Evolutionary conservation across 2,329 filamentous ascomycete genomes (phyloP).

Genomic region (Magnaporthiopsis incrustans): DNA sequence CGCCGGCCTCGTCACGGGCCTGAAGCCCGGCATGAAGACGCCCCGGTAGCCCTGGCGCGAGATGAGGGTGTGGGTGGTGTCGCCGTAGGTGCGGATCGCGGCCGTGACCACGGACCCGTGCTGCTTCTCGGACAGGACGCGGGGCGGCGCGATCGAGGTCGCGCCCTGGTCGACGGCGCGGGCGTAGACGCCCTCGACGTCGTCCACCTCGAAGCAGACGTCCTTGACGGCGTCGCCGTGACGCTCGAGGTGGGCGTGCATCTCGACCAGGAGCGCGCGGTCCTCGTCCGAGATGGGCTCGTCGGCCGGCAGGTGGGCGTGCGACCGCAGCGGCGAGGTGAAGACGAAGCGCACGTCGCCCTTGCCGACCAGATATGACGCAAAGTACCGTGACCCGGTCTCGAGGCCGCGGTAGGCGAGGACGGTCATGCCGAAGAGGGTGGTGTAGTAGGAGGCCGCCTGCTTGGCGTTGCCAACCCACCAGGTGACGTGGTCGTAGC

Average conservation of each 20-base stretch:
- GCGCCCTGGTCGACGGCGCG: slow-evolving; percentile 62
- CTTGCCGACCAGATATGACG: slow-evolving; percentile 78
- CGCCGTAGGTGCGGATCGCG: slow-evolving; percentile 84
- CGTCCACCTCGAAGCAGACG: slow-evolving; percentile 89
- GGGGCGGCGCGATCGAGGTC: slow-evolving; percentile 50
- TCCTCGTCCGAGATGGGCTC: slow-evolving; percentile 59
- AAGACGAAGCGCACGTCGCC: slow-evolving; percentile 73
- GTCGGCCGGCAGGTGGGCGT: slow-evolving; percentile 43
- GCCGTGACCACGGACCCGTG: slow-evolving; percentile 64
- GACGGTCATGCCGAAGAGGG: slow-evolving; percentile 75
- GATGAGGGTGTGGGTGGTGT: slow-evolving; percentile 90
- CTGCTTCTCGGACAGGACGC: slow-evolving; percentile 44
- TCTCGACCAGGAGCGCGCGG: slow-evolving; percentile 57
- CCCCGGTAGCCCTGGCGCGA: slow-evolving; percentile 64
- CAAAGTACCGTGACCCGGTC: slow-evolving; percentile 72
- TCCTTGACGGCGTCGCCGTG: slow-evolving; percentile 95
- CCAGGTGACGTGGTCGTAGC: slow-evolving; percentile 92
- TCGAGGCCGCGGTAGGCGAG: slow-evolving; percentile 84
- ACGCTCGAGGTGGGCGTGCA: slow-evolving; percentile 73
- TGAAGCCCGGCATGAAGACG: slow-evolving; percentile 77
- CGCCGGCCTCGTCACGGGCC: slow-evolving; percentile 36
- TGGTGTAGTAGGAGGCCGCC: slow-evolving; percentile 80
- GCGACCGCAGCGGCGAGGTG: slow-evolving; percentile 68
- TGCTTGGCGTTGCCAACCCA: slow-evolving; percentile 97
- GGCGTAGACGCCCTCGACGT: slow-evolving; percentile 70